Conservation (phyloP, 345 rosid genomes). For the Murraya koenigii region DNA sequence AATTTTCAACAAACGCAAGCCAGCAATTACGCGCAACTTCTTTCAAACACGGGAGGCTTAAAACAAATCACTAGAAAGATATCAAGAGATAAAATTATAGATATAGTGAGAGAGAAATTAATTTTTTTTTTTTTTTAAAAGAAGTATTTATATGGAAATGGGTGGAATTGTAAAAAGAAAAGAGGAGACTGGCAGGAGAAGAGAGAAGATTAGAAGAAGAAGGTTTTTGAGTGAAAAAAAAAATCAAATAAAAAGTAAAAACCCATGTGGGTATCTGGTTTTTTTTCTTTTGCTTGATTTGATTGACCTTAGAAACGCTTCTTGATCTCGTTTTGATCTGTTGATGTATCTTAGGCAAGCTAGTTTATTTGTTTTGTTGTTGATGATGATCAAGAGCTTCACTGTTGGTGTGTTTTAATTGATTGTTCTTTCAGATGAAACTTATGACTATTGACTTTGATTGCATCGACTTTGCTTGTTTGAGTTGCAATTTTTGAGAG, state of each 20-base stretch:
- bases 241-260: no score
- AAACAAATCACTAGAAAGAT: background rate
- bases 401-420: constrained; percentile 15
- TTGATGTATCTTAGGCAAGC: background rate
- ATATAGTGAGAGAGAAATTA: background rate
- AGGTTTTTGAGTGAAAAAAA: background rate
- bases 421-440: constrained; percentile 7
- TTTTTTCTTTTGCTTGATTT: background rate
- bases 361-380: background rate
- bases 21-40: constrained; percentile 8
- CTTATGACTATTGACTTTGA: constrained; percentile 10
- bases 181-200: constrained; percentile 4
- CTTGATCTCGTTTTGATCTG: constrained; percentile 13
- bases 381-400: constrained; percentile 18
- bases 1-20: background rate
- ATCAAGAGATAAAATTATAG: background rate
- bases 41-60: constrained; percentile 11
- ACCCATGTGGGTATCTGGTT: constrained; percentile 6
- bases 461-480: constrained; percentile 1
- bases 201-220: constrained; percentile 32
- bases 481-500: constrained; percentile 1
- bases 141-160: constrained; percentile 23
- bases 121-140: no score
- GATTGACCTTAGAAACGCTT: background rate
- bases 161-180: constrained; percentile 10